phyloP scores from a whole-genome alignment of 345 rosid genomes.

The Lenwebbia sp. region DNA sequence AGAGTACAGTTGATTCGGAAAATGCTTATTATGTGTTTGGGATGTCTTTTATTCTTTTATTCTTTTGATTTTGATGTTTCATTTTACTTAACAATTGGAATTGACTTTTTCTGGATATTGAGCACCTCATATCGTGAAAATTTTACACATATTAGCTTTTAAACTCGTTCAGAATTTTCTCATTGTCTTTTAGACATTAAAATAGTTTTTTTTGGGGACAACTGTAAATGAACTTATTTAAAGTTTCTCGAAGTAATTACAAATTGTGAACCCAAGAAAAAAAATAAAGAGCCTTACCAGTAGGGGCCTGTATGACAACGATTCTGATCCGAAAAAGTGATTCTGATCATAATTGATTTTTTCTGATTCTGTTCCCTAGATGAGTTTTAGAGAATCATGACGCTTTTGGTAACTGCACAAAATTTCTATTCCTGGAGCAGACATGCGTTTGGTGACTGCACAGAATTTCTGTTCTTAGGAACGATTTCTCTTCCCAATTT shows the following conservation, averaged over 20 bases:
- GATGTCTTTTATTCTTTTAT: not conserved
- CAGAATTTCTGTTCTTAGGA: too few species aligned
- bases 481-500: too few species aligned
- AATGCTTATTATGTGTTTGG: not conserved
- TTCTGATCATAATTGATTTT: too few species aligned
- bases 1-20: not conserved
- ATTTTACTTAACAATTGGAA: not conserved
- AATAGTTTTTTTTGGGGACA: not conserved
- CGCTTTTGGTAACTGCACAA: too few species aligned
- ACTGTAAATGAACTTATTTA: not conserved
- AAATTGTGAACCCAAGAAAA: not conserved
- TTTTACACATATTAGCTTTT: not conserved
- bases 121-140: not conserved
- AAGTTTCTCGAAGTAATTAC: not conserved
- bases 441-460: too few species aligned
- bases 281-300: not conserved
- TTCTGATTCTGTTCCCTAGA: too few species aligned
- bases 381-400: too few species aligned
- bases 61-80: not conserved
- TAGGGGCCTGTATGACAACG: too few species aligned
- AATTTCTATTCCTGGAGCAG: too few species aligned
- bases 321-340: too few species aligned
- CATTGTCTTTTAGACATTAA: not conserved
- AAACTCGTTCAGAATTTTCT: not conserved
- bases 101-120: not conserved